A percentile compares a stretch with the other conserved stretches of the same genome.
Conservation (phyloP, 192 early-diverging fungal species). For the Umbelopsis sp. region DNA sequence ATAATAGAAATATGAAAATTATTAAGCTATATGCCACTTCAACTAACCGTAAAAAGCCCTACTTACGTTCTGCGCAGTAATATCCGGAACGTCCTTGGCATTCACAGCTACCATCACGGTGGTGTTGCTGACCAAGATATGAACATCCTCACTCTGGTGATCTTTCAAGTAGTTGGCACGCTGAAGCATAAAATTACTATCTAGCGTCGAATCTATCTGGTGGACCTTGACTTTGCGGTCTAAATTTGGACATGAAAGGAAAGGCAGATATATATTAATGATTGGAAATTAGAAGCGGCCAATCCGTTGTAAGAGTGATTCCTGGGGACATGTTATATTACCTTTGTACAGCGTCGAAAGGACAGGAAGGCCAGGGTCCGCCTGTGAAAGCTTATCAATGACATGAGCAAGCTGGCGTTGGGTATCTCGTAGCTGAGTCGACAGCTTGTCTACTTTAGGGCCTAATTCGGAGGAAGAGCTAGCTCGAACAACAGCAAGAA, state of each 20-base stretch:
- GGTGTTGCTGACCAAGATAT: slow-evolving; percentile 47
- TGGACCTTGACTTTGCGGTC: slow-evolving; percentile 37
- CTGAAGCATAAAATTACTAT: slow-evolving; percentile 43
- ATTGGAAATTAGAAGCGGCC: background rate
- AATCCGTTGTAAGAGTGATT: background rate
- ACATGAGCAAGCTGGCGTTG: slow-evolving; percentile 38
- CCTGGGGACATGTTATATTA: background rate
- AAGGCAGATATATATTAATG: too few relatives aligned
- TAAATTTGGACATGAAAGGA: background rate
- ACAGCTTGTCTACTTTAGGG: slow-evolving; percentile 44
- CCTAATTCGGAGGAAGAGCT: slow-evolving; percentile 39
- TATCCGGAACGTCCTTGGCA: slow-evolving; percentile 19
- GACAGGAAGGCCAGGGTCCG: background rate
- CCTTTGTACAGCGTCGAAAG: slow-evolving; percentile 14
- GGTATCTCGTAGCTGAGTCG: slow-evolving; percentile 42
- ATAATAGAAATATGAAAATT: slow-evolving; percentile 1
- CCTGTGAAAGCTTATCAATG: slow-evolving; percentile 43
- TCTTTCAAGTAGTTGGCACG: slow-evolving; percentile 47
- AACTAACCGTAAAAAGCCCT: background rate
- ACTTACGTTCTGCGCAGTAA: slow-evolving; percentile 35
- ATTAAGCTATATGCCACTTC: background rate
- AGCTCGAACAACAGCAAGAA: slow-evolving; percentile 41
- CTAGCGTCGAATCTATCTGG: slow-evolving; percentile 39
- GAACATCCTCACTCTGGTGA: slow-evolving; percentile 29
- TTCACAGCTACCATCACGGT: slow-evolving; percentile 46